Evolutionary conservation across 2,329 filamentous ascomycete genomes (phyloP), one percentile per base, ranked within the genome.

Genomic region (Colletotrichum kahawae): DNA sequence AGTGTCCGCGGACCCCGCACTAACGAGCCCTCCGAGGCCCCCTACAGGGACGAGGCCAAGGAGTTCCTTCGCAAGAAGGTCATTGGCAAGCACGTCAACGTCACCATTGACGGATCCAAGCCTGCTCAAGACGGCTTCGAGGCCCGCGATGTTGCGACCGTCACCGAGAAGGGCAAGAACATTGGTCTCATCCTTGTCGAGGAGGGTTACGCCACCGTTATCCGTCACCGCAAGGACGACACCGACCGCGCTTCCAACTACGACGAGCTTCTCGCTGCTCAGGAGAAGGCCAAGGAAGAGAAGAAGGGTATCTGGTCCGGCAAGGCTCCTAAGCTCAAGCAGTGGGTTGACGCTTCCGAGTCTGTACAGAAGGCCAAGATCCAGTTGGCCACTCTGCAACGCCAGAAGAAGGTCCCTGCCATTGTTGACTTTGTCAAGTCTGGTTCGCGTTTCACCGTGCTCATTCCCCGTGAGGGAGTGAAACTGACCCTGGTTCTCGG

Each of bases 401-500:
- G 96, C 69, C 96, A 98, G 84, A 96, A 95, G 89, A 96, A 95
- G 84, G 93, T 98, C 5, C 95, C 97, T 9, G 97, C 94, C 13
- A 90, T 99, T 79, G 95, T 99, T 56, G 97, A 99, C 84, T 99
- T 97, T 84, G 97, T 98, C 88, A 98, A 98, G 86, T 95, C 95
- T n/a, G 97, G 95, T 34, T 98, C 96, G 54, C 92, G 97, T 78
- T 99, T 98, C 85, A 98, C 95, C 31, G 90, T 99, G 43, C 88
- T 99, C 12, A 92, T 99, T 64, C 96, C 97, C 62, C 93, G 96
- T 43, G 97, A 99, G 83, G 95, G 95, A 80, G 93, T 96, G 82
- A 98, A 98, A 88, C 89, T 99, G 76, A 99, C 96, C 2, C 93
- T 99, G 82, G 96, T 99, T 5, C 92, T 99, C 63, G 96, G 95